Percentiles rank a stretch among this genome's conserved stretches.
These are phyloP conservation scores for Zygoascus tannicola DNA, from an alignment of 805 yeast genomes.

Conservation along the genomic window DNA sequence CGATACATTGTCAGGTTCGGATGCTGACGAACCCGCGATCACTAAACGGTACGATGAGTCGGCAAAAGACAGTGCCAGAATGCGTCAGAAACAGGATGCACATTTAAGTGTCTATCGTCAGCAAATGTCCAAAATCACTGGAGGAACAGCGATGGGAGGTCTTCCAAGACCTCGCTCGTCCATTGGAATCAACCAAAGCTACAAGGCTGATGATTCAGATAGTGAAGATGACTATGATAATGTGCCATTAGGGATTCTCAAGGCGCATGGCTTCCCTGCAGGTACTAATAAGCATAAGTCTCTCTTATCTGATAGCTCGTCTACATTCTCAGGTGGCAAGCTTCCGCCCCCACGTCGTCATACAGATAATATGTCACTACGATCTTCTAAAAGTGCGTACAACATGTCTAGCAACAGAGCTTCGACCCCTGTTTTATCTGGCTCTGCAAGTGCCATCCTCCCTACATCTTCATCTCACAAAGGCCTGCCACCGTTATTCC, in stretches of 20 bases:
- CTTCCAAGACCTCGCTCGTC: slow-evolving; percentile 7
- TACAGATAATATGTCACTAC: background rate
- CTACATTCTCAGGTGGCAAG: background rate
- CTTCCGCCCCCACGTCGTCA: too few relatives aligned
- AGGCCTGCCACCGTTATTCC: background rate
- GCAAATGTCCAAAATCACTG: slow-evolving; percentile 32
- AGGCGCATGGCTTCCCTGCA: slow-evolving; percentile 32
- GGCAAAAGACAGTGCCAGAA: slow-evolving; percentile 16
- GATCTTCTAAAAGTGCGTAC: background rate
- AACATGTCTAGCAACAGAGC: background rate
- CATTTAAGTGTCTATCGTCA: slow-evolving; percentile 34
- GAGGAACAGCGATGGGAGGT: slow-evolving; percentile 17
- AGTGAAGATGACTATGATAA: slow-evolving; percentile 33
- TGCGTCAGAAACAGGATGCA: slow-evolving; percentile 32
- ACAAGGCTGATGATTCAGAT: slow-evolving; percentile 17
- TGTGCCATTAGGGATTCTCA: slow-evolving; percentile 32
- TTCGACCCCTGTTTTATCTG: background rate
- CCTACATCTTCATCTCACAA: background rate
- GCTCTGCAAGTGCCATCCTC: background rate
- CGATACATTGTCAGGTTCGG: background rate
- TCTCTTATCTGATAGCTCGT: background rate
- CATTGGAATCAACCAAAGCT: background rate
- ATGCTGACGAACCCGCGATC: slow-evolving; percentile 9
- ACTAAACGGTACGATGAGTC: slow-evolving; percentile 14
- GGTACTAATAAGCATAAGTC: slow-evolving; percentile 1